A percentile compares a stretch with the other conserved stretches of the same genome.
Evolutionary conservation across 257 asterid genomes (phyloP).

Genomic region (Verbena officinalis): DNA sequence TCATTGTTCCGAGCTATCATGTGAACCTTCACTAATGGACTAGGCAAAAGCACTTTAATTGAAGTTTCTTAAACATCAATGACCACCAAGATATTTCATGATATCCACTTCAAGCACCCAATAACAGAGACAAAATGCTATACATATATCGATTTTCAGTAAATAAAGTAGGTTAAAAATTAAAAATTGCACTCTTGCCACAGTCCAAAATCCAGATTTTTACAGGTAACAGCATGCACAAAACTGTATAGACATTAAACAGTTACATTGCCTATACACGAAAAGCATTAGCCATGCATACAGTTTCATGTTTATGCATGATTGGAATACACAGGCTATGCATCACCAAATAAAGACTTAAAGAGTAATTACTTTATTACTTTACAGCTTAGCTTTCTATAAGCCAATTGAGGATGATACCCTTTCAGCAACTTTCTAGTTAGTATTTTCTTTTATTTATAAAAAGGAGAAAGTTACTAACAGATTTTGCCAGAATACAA

Average conservation of each 20-base stretch:
- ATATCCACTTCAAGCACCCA: conserved; percentile 8
- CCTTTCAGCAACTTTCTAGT: conserved; percentile 3
- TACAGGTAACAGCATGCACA: background rate
- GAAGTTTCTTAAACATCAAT: conserved; percentile 17
- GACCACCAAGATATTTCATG: conserved; percentile 2
- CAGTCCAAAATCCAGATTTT: background rate
- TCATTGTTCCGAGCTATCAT: conserved; percentile 11
- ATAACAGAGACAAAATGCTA: background rate
- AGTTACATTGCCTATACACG: background rate
- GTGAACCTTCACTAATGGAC: conserved; percentile 3
- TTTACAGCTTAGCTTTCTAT: conserved; percentile 8
- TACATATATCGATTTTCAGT: conserved; percentile 12
- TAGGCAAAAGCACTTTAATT: background rate
- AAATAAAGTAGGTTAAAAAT: background rate
- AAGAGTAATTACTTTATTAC: too few relatives aligned
- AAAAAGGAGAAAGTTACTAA: background rate
- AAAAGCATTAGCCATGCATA: conserved; percentile 1
- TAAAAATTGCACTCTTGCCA: conserved; percentile 7
- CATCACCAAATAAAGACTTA: background rate
- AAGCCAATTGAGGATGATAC: conserved; percentile 8
- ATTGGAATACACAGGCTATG: background rate
- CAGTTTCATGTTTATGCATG: conserved; percentile 17
- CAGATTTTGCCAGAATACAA: background rate
- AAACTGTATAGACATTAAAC: background rate
- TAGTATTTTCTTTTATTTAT: conserved; percentile 7